A percentile compares a stretch with the other conserved stretches of the same genome.
These are phyloP conservation scores for Nicotiana sylvestris DNA, from an alignment of 257 asterid species.

Conservation along the genomic window DNA sequence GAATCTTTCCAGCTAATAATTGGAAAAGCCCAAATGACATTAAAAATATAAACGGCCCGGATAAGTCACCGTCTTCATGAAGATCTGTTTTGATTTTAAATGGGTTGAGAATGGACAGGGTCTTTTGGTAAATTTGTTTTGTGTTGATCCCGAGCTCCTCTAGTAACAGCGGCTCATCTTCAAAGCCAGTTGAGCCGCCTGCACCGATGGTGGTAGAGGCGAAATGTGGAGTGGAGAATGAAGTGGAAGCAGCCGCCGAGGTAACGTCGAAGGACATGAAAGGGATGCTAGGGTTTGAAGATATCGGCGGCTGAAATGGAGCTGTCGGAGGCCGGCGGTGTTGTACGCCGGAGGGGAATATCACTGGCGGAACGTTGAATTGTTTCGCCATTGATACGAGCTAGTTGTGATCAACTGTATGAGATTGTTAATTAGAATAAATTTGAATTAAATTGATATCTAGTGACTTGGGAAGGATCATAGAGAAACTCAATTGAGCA, in stretches of 20 bases:
- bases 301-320: conserved; percentile 54
- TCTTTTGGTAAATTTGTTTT: conserved; percentile 77
- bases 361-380: conserved; percentile 69
- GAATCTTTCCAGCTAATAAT: conserved; percentile 82
- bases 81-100: conserved; percentile 55
- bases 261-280: conserved; percentile 71
- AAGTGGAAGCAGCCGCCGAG: conserved; percentile 54
- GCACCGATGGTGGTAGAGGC: conserved; percentile 27
- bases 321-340: conserved; percentile 66
- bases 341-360: conserved; percentile 48
- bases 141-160: conserved; percentile 92
- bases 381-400: conserved; percentile 44
- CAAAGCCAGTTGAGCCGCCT: conserved; percentile 44
- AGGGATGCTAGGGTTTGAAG: conserved; percentile 50
- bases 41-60: conserved; percentile 76
- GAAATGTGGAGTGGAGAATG: conserved; percentile 53
- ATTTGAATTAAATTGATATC: too few species aligned
- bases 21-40: conserved; percentile 87
- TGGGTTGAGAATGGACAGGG: conserved; percentile 65
- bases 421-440: too few species aligned
- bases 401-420: too few species aligned
- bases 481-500: too few species aligned
- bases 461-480: too few species aligned
- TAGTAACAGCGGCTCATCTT: conserved; percentile 80
- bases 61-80: conserved; percentile 81